Evolutionary conservation across 768 basidiomycete species (phyloP), one percentile per base, ranked within the genome.

Genomic region (Russula sp.): DNA sequence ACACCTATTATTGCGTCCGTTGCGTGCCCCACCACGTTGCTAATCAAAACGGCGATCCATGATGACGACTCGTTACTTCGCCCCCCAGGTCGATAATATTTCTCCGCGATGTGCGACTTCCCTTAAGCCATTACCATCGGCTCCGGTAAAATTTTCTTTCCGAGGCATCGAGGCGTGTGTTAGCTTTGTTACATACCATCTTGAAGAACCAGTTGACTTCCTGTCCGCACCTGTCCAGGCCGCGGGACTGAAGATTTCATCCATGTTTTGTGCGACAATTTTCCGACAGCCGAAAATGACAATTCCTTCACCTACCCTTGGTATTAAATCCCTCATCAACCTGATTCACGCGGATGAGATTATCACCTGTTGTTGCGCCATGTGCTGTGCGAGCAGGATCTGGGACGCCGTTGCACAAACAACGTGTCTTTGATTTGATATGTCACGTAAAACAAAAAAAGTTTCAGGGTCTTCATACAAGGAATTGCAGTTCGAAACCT

Each of bases 361-460:
- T 50, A 35, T 42, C 61, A 39, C 35, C 18, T 14, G 40, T 55
- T 53, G 52, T 20, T 20, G 8, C 0, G 53, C 59, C 51, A 37
- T 55, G 52, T 50, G 53, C 9, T 16, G 22, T n/a, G 39, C 7
- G 31, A 49, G 59, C 45, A 44, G 22, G 59, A 48, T 4, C 32
- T 11, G 48, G 50, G 53, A 31, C 52, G 57, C 63, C 63, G 27
- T 55, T 64, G 57, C 32, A 40, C 32, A 14, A 55, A 54, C 8
- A 22, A 53, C 57, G 54, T 56, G 63, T 27, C 34, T 16, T 45
- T 44, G 45, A 39, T 37, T 45, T 51, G 22, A 51, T 34, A 18
- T 32, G 56, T 64, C 57, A 64, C 63, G 63, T 64, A 64, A 64
- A 20, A 35, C 1, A 32, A 27, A 47, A 53, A 59, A 55, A 55